Percentiles rank a stretch among this genome's conserved stretches.
phyloP scores from a whole-genome alignment of 202 grass and related monocot genomes.

The Digitaria exilis region DNA sequence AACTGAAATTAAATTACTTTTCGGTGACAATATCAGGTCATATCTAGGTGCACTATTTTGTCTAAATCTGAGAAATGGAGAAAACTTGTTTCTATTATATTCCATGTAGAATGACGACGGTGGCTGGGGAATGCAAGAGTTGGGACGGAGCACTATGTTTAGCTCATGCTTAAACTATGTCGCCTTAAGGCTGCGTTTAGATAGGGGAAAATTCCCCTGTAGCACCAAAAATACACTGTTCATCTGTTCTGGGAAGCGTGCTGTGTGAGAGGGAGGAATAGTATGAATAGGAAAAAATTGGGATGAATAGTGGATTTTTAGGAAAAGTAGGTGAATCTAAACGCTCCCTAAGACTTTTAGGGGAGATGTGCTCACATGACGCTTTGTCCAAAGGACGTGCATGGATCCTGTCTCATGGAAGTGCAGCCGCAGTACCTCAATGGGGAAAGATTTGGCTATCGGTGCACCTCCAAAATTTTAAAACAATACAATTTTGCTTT shows the following conservation, averaged over 20 bases:
- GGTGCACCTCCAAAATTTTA: background rate
- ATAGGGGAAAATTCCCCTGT: too few relatives aligned
- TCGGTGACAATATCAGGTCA: background rate
- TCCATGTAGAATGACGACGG: constrained; percentile 38
- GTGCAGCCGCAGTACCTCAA: constrained; percentile 34
- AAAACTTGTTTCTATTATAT: background rate
- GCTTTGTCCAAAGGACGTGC: constrained; percentile 4
- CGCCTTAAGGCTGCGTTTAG: too few relatives aligned
- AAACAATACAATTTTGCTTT: too few relatives aligned
- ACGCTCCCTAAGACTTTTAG: constrained; percentile 41
- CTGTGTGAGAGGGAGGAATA: too few relatives aligned
- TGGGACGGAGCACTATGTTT: constrained; percentile 40
- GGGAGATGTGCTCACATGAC: background rate
- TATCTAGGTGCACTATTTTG: background rate
- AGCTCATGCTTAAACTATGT: constrained; percentile 31
- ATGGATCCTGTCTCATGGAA: constrained; percentile 43
- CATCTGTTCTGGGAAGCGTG: too few relatives aligned
- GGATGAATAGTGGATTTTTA: too few relatives aligned
- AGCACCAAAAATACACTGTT: too few relatives aligned
- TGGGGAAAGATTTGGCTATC: constrained; percentile 69
- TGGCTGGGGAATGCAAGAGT: constrained; percentile 30
- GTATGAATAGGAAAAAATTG: too few relatives aligned
- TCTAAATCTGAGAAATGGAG: background rate
- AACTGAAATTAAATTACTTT: background rate
- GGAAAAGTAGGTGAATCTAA: too few relatives aligned